Evolutionary conservation across 768 basidiomycete species (phyloP), one percentile per base, ranked within the genome.

Genomic region (Boletus coccyginus): DNA sequence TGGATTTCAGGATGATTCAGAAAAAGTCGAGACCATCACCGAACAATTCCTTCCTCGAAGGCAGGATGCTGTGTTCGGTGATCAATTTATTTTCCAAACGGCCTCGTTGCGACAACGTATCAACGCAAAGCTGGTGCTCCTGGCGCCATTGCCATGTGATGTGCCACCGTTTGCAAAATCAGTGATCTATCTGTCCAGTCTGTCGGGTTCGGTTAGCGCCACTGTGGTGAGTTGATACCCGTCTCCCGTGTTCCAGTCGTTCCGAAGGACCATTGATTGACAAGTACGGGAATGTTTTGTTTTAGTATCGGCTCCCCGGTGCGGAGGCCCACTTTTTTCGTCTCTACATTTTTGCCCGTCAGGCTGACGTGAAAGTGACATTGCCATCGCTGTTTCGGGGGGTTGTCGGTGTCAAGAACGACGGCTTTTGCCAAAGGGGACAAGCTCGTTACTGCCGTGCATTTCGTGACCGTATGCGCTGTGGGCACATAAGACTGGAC

Each of bases 131-230:
- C 47, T 73, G 1, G 33, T 63, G 41, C 56, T 71, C 11, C 68
- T 68, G 10, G 52, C 71, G 32, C 70, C 66, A 24, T 39, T 62
- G 29, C 59, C 68, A n/a, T 66, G 59, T 44, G 72, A 72, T 46
- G 35, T 39, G 42, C 58, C 62, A 21, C 66, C 71, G 1, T 61
- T 70, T 58, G 71, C 70, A n/a, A 71, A 73, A 57, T 71, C 70
- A 16, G 70, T 62, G 29, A 63, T 71, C 17, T 73, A 66, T 60
- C 52, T 71, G 57, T 67, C 71, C 17, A 71, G 62, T 51, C 32
- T 62, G 17, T 64, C 64, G 32, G 67, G 64, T n/a, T 43, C 70
- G 14, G 49, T 73, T 44, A 56, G 46, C 12, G 63, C 63, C 44
- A 55, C 55, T 31, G 58, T 71, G 44, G 71, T 73, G 44, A 63